A percentile compares a stretch with the other conserved stretches of the same genome.
Conservation (phyloP, 768 basidiomycete genomes). For the Gelatoporia subvermispora region DNA sequence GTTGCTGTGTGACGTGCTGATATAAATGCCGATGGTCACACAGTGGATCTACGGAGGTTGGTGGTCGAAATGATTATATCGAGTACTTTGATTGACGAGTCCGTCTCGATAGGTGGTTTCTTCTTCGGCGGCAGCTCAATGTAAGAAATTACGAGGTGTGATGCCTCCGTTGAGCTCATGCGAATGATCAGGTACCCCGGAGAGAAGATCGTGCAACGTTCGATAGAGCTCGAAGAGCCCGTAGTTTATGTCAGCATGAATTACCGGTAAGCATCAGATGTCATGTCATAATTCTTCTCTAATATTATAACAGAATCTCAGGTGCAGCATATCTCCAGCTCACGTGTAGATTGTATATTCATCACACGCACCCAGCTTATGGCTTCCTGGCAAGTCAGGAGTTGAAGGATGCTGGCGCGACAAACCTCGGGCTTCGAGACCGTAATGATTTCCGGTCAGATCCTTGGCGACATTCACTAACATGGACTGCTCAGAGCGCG, state of each 20-base stretch:
- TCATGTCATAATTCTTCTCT: neutral
- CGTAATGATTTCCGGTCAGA: slow-evolving; percentile 7
- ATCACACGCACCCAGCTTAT: slow-evolving; percentile 7
- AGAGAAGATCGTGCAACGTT: slow-evolving; percentile 37
- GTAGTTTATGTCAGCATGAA: slow-evolving; percentile 53
- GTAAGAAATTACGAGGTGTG: neutral
- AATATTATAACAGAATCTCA: slow-evolving; percentile 32
- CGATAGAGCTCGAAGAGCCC: slow-evolving; percentile 37
- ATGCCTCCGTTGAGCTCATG: too few relatives aligned
- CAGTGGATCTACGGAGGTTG: slow-evolving; percentile 25
- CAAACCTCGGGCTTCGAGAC: slow-evolving; percentile 36
- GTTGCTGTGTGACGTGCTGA: too few relatives aligned
- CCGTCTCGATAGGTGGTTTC: slow-evolving; percentile 31
- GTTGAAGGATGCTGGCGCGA: slow-evolving; percentile 13
- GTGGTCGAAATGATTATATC: neutral
- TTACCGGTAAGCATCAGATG: slow-evolving; percentile 31
- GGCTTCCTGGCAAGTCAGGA: slow-evolving; percentile 20
- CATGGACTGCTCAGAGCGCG: slow-evolving; percentile 25
- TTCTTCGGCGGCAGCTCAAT: slow-evolving; percentile 29
- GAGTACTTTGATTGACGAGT: too few relatives aligned
- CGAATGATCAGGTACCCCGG: slow-evolving; percentile 36
- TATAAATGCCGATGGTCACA: too few relatives aligned
- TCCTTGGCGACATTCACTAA: neutral
- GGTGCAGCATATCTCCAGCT: slow-evolving; percentile 35
- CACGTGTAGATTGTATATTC: neutral